phyloP scores from a whole-genome alignment of 805 yeast genomes.

The Blastobotrys robertii region DNA sequence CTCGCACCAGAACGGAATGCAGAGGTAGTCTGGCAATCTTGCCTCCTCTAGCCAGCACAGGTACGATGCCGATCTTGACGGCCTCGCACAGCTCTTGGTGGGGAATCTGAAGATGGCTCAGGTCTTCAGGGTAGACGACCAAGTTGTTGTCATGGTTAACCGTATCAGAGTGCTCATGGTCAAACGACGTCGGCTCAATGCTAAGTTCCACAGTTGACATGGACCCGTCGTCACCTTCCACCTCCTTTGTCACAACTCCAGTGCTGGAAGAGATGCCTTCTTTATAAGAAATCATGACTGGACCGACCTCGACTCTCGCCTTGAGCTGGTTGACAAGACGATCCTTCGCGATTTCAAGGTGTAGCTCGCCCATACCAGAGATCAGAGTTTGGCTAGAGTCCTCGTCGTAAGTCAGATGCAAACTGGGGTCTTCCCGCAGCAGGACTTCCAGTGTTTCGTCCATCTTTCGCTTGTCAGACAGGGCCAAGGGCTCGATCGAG shows the following conservation, averaged over 20 bases:
- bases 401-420: slow-evolving; percentile 58
- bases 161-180: slow-evolving; percentile 15
- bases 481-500: slow-evolving; percentile 69
- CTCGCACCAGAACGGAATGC: slow-evolving; percentile 48
- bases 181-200: slow-evolving; percentile 20
- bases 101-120: slow-evolving; percentile 21
- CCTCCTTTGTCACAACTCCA: slow-evolving; percentile 14
- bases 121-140: slow-evolving; percentile 10
- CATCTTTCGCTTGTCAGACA: slow-evolving; percentile 70
- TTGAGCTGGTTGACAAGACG: slow-evolving; percentile 71
- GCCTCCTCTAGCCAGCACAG: slow-evolving; percentile 37
- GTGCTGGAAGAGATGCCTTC: slow-evolving; percentile 41
- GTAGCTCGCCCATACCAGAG: slow-evolving; percentile 97
- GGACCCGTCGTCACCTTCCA: slow-evolving; percentile 22
- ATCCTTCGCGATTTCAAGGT: slow-evolving; percentile 78
- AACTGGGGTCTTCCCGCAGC: slow-evolving; percentile 85
- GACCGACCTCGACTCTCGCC: slow-evolving; percentile 72
- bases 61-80: slow-evolving; percentile 25
- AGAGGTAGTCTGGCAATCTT: slow-evolving; percentile 38
- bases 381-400: slow-evolving; percentile 83
- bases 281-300: slow-evolving; percentile 81
- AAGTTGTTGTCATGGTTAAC: slow-evolving; percentile 33
- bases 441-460: slow-evolving; percentile 57
- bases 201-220: slow-evolving; percentile 23
- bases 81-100: slow-evolving; percentile 23